Evolutionary conservation across 2,329 filamentous ascomycete species (phyloP).

Genomic region (Colletotrichum theobromicola): DNA sequence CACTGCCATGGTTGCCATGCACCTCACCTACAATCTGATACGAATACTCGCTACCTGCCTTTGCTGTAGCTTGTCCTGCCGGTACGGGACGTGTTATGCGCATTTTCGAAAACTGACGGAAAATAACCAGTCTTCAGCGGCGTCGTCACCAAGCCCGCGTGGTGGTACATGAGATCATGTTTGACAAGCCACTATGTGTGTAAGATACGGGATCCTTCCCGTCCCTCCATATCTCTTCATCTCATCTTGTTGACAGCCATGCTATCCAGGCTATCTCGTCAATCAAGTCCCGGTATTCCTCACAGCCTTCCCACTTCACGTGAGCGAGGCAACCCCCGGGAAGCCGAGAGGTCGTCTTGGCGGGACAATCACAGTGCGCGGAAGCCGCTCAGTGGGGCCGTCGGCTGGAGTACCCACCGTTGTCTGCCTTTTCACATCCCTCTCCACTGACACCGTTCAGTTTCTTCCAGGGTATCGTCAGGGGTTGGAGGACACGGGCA

Average conservation of each 20-base stretch:
- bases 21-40: neutral
- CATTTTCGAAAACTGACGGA: neutral
- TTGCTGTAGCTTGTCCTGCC: neutral
- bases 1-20: neutral
- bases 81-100: neutral
- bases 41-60: neutral
- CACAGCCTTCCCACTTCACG: constrained; percentile 18
- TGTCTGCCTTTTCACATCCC: neutral
- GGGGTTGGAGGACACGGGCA: neutral
- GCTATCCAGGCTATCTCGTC: neutral
- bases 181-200: neutral
- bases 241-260: neutral
- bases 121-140: neutral
- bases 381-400: constrained; percentile 20
- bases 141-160: neutral
- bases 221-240: neutral
- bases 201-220: neutral
- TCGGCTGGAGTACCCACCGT: neutral
- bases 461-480: neutral
- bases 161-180: neutral
- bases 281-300: neutral
- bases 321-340: constrained; percentile 3
- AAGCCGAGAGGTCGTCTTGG: constrained; percentile 12
- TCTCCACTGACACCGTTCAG: neutral
- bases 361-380: constrained; percentile 20